A percentile compares a stretch with the other conserved stretches of the same genome.
Evolutionary conservation across 768 basidiomycete genomes (phyloP).

Genomic region (Crucibulum laeve): DNA sequence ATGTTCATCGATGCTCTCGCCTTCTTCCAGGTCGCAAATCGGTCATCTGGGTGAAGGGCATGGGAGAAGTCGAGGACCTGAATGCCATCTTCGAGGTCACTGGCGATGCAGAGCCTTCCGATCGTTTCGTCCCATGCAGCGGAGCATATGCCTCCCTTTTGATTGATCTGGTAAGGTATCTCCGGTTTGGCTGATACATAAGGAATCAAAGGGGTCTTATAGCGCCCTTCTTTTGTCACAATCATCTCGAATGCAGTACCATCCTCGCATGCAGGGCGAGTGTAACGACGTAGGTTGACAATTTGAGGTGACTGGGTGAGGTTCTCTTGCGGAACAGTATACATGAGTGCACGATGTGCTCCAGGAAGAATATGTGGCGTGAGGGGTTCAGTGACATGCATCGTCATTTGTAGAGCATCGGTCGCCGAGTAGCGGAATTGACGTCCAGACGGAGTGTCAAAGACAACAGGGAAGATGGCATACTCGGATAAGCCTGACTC

Average conservation of each 20-base stretch:
- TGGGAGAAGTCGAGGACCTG: neutral
- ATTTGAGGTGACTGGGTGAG: constrained; percentile 27
- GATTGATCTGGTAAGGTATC: constrained; percentile 16
- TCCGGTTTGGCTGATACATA: too few species aligned
- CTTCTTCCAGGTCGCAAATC: neutral
- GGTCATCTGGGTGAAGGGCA: neutral
- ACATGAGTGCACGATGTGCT: constrained; percentile 36
- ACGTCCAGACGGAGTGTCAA: constrained; percentile 3
- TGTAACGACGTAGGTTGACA: constrained; percentile 32
- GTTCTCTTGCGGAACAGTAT: constrained; percentile 26
- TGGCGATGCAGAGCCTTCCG: neutral
- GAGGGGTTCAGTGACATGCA: constrained; percentile 7
- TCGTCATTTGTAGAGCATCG: constrained; percentile 5
- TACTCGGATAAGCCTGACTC: constrained; percentile 23
- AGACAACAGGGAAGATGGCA: constrained; percentile 6
- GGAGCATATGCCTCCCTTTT: constrained; percentile 14
- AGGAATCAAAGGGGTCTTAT: too few species aligned
- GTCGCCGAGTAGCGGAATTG: constrained; percentile 17
- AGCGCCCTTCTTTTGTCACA: too few species aligned
- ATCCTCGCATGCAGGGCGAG: constrained; percentile 22
- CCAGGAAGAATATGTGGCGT: constrained; percentile 35
- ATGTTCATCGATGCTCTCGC: neutral
- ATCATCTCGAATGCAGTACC: constrained; percentile 12
- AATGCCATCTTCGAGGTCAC: neutral
- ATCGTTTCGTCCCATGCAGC: neutral